phyloP scores from a whole-genome alignment of 2,329 filamentous ascomycete species.

The Diaporthe sp. region DNA sequence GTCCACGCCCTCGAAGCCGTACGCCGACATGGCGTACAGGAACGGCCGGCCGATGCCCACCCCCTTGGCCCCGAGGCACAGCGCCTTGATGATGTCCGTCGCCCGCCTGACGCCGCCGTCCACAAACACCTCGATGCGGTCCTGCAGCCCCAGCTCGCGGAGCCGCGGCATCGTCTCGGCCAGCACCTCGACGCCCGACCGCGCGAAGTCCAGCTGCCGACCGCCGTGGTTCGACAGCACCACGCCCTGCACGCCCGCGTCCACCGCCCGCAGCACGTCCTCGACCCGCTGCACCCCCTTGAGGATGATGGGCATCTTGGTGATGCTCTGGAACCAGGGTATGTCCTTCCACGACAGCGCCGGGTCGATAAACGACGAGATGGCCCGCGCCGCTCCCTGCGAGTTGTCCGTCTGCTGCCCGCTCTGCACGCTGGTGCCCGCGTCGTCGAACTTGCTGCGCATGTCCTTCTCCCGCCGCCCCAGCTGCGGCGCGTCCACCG shows the following conservation, averaged over 20 bases:
- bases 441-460: constrained; percentile 90
- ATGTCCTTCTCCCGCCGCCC: constrained; percentile 97
- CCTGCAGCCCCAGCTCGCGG: constrained; percentile 76
- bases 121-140: constrained; percentile 86
- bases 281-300: constrained; percentile 98
- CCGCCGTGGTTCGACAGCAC: constrained; percentile 97
- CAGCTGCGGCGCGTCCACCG: constrained; percentile 95
- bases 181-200: constrained; percentile 88
- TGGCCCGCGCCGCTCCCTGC: constrained; percentile 93
- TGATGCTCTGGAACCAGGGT: constrained; percentile 91
- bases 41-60: constrained; percentile 96
- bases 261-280: constrained; percentile 89
- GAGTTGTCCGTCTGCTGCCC: constrained; percentile 82
- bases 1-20: constrained; percentile 88
- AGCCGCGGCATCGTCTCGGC: constrained; percentile 93
- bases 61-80: constrained; percentile 90
- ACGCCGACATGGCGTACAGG: constrained; percentile 94
- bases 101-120: constrained; percentile 91
- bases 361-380: constrained; percentile 97
- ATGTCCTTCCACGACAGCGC: constrained; percentile 94
- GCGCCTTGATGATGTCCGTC: constrained; percentile 94
- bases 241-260: constrained; percentile 85
- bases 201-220: constrained; percentile 90
- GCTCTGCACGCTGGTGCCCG: constrained; percentile 83
- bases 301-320: constrained; percentile 92